Conservation (phyloP, 371 early-diverging fungal genomes). For the Circinella umbellata region DNA sequence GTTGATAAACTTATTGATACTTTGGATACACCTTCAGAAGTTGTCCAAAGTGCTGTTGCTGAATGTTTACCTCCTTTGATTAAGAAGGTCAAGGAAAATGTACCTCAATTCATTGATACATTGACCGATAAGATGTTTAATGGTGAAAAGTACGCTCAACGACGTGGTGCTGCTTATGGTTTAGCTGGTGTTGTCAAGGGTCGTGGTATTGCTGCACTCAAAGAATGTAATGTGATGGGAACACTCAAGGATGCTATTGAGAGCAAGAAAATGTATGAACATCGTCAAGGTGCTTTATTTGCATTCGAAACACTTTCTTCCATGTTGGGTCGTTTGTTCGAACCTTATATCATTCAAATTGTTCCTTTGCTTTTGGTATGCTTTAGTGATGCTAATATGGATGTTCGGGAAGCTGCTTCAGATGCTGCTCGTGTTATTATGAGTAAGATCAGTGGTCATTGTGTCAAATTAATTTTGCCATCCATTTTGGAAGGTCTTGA, state of each 20-base stretch:
- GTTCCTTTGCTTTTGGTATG: constrained; percentile 85
- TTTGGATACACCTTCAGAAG: constrained; percentile 92
- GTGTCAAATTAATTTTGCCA: constrained; percentile 95
- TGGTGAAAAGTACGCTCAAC: constrained; percentile 82
- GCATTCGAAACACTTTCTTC: constrained; percentile 90
- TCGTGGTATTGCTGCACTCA: constrained; percentile 85
- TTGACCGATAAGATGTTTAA: constrained; percentile 76
- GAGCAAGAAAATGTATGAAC: constrained; percentile 72
- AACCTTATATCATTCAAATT: constrained; percentile 96
- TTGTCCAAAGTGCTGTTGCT: constrained; percentile 93
- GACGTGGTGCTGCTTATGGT: constrained; percentile 97
- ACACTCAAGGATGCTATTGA: constrained; percentile 84
- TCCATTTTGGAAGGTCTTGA: constrained; percentile 85
- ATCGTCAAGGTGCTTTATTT: constrained; percentile 93
- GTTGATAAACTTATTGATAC: constrained; percentile 89
- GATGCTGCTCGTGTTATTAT: constrained; percentile 95
- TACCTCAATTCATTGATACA: constrained; percentile 64
- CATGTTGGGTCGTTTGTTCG: constrained; percentile 91
- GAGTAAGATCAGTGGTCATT: constrained; percentile 94
- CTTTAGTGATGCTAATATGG: constrained; percentile 85
- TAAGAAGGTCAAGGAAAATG: constrained; percentile 69
- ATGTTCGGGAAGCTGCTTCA: constrained; percentile 92
- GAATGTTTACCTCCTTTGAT: constrained; percentile 94
- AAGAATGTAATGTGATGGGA: constrained; percentile 83
- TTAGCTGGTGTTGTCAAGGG: constrained; percentile 96